Evolutionary conservation across 2,329 filamentous ascomycete species (phyloP).

Genomic region (Cryphonectria carpinicola): DNA sequence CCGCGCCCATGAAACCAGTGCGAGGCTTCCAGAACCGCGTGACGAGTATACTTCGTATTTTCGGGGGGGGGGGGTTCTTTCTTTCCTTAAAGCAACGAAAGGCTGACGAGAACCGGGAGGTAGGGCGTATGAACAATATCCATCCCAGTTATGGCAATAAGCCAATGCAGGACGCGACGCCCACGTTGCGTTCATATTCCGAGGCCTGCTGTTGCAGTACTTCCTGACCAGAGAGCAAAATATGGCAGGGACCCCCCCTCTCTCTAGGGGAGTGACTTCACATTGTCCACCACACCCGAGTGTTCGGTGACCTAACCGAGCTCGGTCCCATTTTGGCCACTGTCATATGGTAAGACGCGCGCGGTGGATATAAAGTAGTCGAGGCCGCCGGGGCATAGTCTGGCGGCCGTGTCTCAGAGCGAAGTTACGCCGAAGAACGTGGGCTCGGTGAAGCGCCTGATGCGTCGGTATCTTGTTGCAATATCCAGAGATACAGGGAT

Average conservation of each 20-base stretch:
- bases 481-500: neutral
- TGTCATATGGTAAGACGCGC: neutral
- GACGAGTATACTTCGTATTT: neutral
- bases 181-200: slow-evolving; percentile 10
- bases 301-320: slow-evolving; percentile 2
- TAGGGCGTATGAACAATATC: neutral
- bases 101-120: neutral
- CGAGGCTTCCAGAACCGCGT: neutral
- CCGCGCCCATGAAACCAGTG: neutral
- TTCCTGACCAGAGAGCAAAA: neutral
- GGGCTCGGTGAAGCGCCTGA: slow-evolving; percentile 8
- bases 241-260: neutral
- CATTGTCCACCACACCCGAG: neutral
- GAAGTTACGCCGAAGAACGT: slow-evolving; percentile 9
- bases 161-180: neutral
- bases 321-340: slow-evolving; percentile 6
- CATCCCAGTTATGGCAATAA: neutral
- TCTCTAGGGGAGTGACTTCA: neutral
- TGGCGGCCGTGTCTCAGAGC: neutral
- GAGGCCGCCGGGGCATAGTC: neutral
- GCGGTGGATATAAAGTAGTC: neutral
- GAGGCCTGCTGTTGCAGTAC: neutral
- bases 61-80: no score
- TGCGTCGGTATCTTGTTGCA: slow-evolving; percentile 7
- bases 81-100: neutral